Base-by-base conservation (phyloP, 2,329 filamentous ascomycete species). In the Shiraia bambusicola region DNA sequence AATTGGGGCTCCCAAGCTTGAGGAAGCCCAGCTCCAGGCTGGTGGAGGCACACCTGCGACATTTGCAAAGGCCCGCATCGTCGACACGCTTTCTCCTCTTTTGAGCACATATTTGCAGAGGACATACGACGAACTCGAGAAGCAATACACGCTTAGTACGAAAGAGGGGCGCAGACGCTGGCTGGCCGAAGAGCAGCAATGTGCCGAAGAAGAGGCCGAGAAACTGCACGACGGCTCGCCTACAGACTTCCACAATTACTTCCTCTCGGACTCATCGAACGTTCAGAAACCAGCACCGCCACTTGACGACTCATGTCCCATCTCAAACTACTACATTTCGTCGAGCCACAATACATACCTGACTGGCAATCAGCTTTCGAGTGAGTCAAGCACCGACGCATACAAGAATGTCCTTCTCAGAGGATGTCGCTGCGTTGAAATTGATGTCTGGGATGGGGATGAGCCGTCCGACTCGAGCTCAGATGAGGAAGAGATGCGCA, bases 271-370 rank as follows among this genome's bases (percentile, higher is more conserved):
- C 14, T 62, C 67, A 11, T 72, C 72, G 6, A 72, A 71, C 52
- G 76, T 72, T 26, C 55, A 50, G 73, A 75, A n/a, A 63, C 70
- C 15, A 65, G 70, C 6, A 42, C 67, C 15, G 55, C 71, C 22
- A 59, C 70, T 49, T 75, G 84, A 90, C 60, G 65, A 82, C 24
- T 78, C 78, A 0, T 80, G 79, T 37, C 87, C 88, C 3, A 76
- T 95, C 43, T 88, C 86, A 33, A 89, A 94, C 64, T 96, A 96
- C 72, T 96, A 89, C 67, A 91, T 96, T 65, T 95, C 86, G 49
- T 94, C 88, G 54, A 95, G 89, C 62, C 91, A 96, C 73, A 96
- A 96, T 65, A 96, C 91, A 0, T 96, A 95, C 66, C 75, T 95
- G 29, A 84, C 84, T 2, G 91, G 91, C 2, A 90, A 95, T 58